Base-by-base conservation (phyloP, 768 basidiomycete genomes). In the Leccinum variicolor region DNA sequence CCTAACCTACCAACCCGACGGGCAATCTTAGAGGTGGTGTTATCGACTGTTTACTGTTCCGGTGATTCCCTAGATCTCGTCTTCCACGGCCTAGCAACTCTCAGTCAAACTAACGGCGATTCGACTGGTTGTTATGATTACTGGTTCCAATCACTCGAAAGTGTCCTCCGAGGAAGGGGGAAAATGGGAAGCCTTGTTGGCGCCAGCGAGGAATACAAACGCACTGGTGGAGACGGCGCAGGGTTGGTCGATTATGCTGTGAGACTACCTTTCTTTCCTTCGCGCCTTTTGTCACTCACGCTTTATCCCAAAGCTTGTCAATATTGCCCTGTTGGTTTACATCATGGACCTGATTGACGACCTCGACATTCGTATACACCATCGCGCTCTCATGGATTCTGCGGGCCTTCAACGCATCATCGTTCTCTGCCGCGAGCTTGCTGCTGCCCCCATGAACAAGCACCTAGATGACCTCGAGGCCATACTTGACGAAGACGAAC, bases 181-280 rank as follows among this genome's bases (percentile, higher is more conserved):
- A 89, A 87, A 70, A 94, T 98, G 92, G 96, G 96, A 1, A 97
- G 91, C 69, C 73, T 91, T 41, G 96, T 99, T 8, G 97, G 97
- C 0, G 93, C 94, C 23, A 96, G 94, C 64, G 92, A 95, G 14
- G 94, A 98, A 63, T 83, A 95, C 55, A 82, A 81, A 71, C 85
- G 83, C 57, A 76, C 80, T 58, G 83, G 82, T 48, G 84, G 87
- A 41, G 70, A 84, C 19, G 87, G 90, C 58, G 83, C 78, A 43
- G 82, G 83, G 46, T 70, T 95, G 59, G 88, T 87, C 59, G 94
- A 96, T 52, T 96, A 95, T 64, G 89, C 91, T 69, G 94, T 95
- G 65, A 64, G 88, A 76, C 54, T 53, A 34, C 48, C 26, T 54
- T 55, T 17, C 48, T 54, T 56, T 13, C 21, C 11, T 23, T 46